Conservation (phyloP, 2,329 filamentous ascomycete genomes). For the Diaporthe eres region DNA sequence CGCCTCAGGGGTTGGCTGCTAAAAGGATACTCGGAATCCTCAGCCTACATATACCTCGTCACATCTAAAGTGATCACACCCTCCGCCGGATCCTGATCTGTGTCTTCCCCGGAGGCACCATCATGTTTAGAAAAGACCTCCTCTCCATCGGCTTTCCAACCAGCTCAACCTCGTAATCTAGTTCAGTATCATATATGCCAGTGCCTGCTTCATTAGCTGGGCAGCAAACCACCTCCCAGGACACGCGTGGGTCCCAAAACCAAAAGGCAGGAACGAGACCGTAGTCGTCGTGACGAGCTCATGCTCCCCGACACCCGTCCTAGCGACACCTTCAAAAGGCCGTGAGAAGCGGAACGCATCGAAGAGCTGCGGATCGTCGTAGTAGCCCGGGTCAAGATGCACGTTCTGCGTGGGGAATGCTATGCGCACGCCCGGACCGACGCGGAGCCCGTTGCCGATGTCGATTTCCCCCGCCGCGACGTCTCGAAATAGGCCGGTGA, state of each 20-base stretch:
- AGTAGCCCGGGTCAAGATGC: background rate
- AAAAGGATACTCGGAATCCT: too few species aligned
- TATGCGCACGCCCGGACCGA: background rate
- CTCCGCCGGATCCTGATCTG: too few species aligned
- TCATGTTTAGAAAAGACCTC: too few species aligned
- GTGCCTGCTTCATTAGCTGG: slow-evolving; percentile 40
- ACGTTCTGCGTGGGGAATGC: slow-evolving; percentile 10
- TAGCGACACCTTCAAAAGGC: background rate
- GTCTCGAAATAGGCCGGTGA: background rate
- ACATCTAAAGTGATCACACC: too few species aligned
- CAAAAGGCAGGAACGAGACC: slow-evolving; percentile 31
- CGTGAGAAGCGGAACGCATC: slow-evolving; percentile 23
- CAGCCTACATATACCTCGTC: too few species aligned
- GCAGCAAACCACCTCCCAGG: slow-evolving; percentile 42
- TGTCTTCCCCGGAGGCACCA: too few species aligned
- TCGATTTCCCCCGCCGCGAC: background rate
- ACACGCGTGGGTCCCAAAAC: slow-evolving; percentile 42
- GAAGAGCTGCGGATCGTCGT: background rate
- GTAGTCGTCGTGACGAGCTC: too few species aligned
- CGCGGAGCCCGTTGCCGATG: background rate
- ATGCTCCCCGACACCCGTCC: too few species aligned
- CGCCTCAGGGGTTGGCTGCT: too few species aligned
- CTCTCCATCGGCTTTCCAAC: too few species aligned
- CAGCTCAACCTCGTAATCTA: slow-evolving; percentile 4
- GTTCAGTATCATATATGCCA: slow-evolving; percentile 39